phyloP scores from a whole-genome alignment of 345 rosid species.

The Camelina sativa region DNA sequence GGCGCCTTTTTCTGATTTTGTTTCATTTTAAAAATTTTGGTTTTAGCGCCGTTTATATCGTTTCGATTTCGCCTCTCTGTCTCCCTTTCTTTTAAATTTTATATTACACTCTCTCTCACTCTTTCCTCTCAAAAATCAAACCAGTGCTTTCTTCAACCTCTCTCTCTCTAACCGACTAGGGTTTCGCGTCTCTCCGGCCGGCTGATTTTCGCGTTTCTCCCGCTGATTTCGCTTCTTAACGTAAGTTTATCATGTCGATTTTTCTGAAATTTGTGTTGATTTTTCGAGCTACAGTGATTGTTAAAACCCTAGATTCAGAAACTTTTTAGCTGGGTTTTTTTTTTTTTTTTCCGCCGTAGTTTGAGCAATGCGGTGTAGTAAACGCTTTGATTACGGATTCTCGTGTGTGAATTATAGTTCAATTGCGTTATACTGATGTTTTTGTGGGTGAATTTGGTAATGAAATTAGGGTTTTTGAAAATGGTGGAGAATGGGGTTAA shows the following conservation, averaged over 20 bases:
- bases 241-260: slow-evolving; percentile 2
- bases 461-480: slow-evolving; percentile 15
- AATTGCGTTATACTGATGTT: not conserved
- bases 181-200: not conserved
- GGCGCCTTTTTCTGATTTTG: not conserved
- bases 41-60: slow-evolving; percentile 24
- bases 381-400: not conserved
- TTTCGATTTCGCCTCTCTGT: not conserved
- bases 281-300: not conserved
- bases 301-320: not conserved
- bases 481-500: slow-evolving; percentile 34
- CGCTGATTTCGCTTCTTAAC: not conserved
- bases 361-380: not conserved
- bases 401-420: not conserved
- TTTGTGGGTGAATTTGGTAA: too few species aligned
- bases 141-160: not conserved
- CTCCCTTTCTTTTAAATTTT: not conserved
- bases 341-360: too few species aligned
- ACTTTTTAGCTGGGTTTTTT: not conserved
- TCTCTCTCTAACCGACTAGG: not conserved
- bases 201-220: not conserved
- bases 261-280: not conserved
- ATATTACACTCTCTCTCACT: too few species aligned
- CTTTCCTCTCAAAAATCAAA: not conserved
- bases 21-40: not conserved